Evolutionary conservation across 352 stramenopile genomes (phyloP).

Genomic region (Globisporangium irregulare): DNA sequence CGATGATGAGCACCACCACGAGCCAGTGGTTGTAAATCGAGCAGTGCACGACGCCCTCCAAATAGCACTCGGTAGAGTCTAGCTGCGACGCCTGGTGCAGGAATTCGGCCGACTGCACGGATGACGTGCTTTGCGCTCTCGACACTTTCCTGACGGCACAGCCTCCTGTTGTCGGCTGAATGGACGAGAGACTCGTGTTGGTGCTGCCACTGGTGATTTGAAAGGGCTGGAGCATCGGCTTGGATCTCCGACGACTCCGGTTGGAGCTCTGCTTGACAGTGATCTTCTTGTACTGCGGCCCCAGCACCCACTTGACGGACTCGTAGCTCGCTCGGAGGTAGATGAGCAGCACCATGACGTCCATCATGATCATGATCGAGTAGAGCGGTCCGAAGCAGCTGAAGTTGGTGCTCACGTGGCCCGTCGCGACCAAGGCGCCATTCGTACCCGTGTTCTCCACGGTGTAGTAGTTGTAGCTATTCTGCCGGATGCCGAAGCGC

Average conservation of each 20-base stretch:
- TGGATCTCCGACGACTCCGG: not conserved
- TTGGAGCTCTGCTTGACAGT: constrained; percentile 4
- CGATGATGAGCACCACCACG: constrained; percentile 24
- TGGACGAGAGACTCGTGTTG: not conserved
- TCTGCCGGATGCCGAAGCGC: constrained; percentile 22
- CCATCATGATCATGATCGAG: constrained; percentile 23
- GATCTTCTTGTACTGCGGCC: constrained; percentile 12
- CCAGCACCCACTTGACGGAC: constrained; percentile 15
- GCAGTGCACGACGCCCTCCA: constrained; percentile 26
- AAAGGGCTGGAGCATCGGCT: not conserved
- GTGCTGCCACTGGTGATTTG: not conserved
- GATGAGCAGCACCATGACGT: constrained; percentile 17
- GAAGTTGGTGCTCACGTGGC: constrained; percentile 20
- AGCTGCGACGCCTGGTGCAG: not conserved
- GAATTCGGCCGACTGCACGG: not conserved
- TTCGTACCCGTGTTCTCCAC: constrained; percentile 3
- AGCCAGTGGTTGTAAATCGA: constrained; percentile 37
- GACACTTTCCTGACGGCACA: not conserved
- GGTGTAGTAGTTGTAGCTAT: constrained; percentile 14
- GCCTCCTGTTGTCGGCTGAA: not conserved
- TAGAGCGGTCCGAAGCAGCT: constrained; percentile 22
- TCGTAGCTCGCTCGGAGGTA: constrained; percentile 17
- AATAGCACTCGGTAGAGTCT: not conserved
- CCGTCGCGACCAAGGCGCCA: not conserved
- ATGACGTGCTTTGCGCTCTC: constrained; percentile 1